Evolutionary conservation across 148 eudicot species (phyloP), one percentile per base, ranked within the genome.

Genomic region (Cornus kousa): DNA sequence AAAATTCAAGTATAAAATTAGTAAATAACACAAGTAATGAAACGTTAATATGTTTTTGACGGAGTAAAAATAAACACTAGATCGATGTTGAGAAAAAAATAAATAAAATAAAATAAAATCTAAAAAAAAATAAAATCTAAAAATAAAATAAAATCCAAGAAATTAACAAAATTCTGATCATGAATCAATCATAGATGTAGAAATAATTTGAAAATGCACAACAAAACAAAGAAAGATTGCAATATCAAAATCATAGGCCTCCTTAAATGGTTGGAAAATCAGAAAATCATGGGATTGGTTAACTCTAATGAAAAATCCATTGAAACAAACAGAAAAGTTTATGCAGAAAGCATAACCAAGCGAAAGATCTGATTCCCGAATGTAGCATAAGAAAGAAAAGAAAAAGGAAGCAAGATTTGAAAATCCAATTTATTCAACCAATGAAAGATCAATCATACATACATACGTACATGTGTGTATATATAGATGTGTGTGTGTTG

Each of bases 1-100:
- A 62, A 17, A 48, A 73, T 40, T 67, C 82, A 78, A 33, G 48
- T 9, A 20, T 67, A 23, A 64, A 39, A 8, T 66, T 48, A 67
- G 16, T n/a, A 62, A 19, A 13, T 5, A 57, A 62, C 66, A 17
- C 24, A 5, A 7, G 8, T n/a, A 62, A n/a, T 19, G 19, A 53
- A 53, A 53, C 59, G 19, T 9, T 13, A 17, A 62, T 19, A 62
- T 62, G 7, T 5, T 62, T 17, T 17, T 3, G 7, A 62, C 20
- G 5, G 9, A n/a, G 20, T 8, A 16, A 13, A 57, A 57, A 57
- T 5, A 57, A 19, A 57, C 62, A 43, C 13, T 57, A 19, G 62
- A 55, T 12, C 60, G 60, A 13, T 3, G 20, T 13, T 13, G 37
- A 35, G 37, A 35, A 35, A 35, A n/a, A n/a, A n/a, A n/a, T n/a